These are phyloP conservation scores for Neurospora cerealis DNA, from an alignment of 495 filamentous ascomycete genomes.

Conservation along the genomic window DNA sequence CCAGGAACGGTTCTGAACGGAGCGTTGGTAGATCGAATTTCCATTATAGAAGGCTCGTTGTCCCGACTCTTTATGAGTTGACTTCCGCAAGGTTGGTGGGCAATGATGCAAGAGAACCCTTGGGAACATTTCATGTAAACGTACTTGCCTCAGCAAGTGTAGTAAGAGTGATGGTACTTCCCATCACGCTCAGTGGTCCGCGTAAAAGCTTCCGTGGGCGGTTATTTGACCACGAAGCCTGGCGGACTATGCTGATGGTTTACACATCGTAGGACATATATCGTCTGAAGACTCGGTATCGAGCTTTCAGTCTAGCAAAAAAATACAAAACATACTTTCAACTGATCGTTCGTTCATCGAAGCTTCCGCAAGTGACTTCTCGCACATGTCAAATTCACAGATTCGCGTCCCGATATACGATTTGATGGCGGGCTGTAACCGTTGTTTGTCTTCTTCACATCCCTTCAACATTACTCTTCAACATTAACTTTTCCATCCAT, in stretches of 20 bases:
- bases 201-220: not conserved
- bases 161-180: not conserved
- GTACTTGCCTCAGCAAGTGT: not conserved
- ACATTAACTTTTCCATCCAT: not conserved
- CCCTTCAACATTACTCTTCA: not conserved
- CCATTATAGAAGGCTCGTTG: slow-evolving; percentile 53
- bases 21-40: slow-evolving; percentile 49
- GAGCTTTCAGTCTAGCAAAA: not conserved
- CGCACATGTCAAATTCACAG: not conserved
- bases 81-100: slow-evolving; percentile 43
- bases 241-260: not conserved
- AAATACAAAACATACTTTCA: not conserved
- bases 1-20: slow-evolving; percentile 44
- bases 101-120: slow-evolving; percentile 63
- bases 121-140: slow-evolving; percentile 29
- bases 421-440: not conserved
- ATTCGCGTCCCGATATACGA: not conserved
- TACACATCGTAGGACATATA: not conserved
- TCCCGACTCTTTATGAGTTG: slow-evolving; percentile 31
- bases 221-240: not conserved
- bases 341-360: not conserved
- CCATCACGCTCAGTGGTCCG: not conserved
- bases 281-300: not conserved
- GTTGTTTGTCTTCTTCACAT: not conserved
- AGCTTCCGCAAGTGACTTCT: not conserved